A percentile compares a stretch with the other conserved stretches of the same genome.
phyloP scores from a whole-genome alignment of 768 basidiomycete genomes.

The Sarcomyxa edulis region DNA sequence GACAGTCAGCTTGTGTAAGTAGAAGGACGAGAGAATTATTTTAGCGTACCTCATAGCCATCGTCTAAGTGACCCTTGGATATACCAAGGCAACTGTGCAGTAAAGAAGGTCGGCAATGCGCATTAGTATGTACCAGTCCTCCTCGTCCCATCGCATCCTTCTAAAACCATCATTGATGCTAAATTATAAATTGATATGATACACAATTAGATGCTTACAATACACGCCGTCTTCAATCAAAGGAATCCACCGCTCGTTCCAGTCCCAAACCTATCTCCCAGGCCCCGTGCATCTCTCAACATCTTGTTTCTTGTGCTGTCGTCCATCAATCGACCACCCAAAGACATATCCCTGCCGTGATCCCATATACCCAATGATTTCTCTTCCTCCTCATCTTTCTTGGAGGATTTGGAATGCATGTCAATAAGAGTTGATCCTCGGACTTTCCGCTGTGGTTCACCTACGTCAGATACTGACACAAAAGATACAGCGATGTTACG shows the following conservation, averaged over 20 bases:
- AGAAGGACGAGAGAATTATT: too few relatives aligned
- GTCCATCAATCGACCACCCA: conserved; percentile 87
- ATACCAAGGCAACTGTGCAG: too few relatives aligned
- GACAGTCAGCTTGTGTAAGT: too few relatives aligned
- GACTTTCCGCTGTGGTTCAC: conserved; percentile 32
- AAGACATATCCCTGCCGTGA: conserved; percentile 81
- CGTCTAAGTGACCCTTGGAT: too few relatives aligned
- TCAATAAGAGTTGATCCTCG: conserved; percentile 54
- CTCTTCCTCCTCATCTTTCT: conserved; percentile 38
- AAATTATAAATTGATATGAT: too few relatives aligned
- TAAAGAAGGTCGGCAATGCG: too few relatives aligned
- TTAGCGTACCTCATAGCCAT: too few relatives aligned
- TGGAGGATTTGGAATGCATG: conserved; percentile 34
- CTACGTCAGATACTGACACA: conserved; percentile 1
- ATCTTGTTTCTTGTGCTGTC: conserved; percentile 74
- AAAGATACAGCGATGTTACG: neutral
- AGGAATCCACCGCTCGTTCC: conserved; percentile 69
- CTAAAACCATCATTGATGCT: too few relatives aligned
- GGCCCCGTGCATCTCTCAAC: conserved; percentile 73
- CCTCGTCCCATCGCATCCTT: too few relatives aligned
- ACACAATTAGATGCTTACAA: too few relatives aligned
- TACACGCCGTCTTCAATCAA: too few relatives aligned
- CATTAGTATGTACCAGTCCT: too few relatives aligned
- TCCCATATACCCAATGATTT: conserved; percentile 82
- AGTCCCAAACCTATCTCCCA: conserved; percentile 80